Percentiles rank a stretch among this genome's conserved stretches.
These are phyloP conservation scores for Gentiana dahurica DNA, from an alignment of 257 asterid species.

Conservation along the genomic window DNA sequence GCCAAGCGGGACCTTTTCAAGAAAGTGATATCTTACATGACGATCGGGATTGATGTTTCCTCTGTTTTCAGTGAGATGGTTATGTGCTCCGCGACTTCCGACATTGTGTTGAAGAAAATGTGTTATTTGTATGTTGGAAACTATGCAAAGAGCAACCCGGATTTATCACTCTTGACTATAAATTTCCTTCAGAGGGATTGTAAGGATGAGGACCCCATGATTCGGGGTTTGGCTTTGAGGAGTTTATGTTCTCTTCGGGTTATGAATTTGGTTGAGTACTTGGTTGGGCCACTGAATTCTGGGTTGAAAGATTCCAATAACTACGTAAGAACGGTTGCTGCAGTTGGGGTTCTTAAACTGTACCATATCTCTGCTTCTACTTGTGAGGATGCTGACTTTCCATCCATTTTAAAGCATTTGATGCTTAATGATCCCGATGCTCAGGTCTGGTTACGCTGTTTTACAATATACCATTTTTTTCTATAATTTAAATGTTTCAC, in stretches of 20 bases:
- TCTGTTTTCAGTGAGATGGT: slow-evolving; percentile 98
- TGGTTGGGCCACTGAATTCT: slow-evolving; percentile 83
- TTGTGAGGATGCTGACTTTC: slow-evolving; percentile 94
- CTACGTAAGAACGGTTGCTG: slow-evolving; percentile 85
- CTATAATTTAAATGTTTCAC: neutral
- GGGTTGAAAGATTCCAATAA: slow-evolving; percentile 90
- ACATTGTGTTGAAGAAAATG: slow-evolving; percentile 95
- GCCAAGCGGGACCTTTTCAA: slow-evolving; percentile 86
- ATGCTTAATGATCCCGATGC: slow-evolving; percentile 94
- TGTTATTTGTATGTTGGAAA: slow-evolving; percentile 93
- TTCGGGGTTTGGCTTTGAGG: slow-evolving; percentile 95
- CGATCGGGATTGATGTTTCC: slow-evolving; percentile 90
- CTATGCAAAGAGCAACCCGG: slow-evolving; percentile 93
- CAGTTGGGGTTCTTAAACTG: slow-evolving; percentile 82
- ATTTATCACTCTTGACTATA: slow-evolving; percentile 88
- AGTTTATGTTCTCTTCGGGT: slow-evolving; percentile 97
- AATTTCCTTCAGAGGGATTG: slow-evolving; percentile 97
- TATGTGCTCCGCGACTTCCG: slow-evolving; percentile 98
- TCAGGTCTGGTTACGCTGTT: slow-evolving; percentile 42
- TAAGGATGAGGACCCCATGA: slow-evolving; percentile 99
- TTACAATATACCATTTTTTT: neutral
- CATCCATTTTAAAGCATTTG: slow-evolving; percentile 68
- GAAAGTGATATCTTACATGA: slow-evolving; percentile 97
- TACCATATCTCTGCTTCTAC: slow-evolving; percentile 81
- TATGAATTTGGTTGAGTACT: slow-evolving; percentile 89